A percentile compares a stretch with the other conserved stretches of the same genome.
Conservation (phyloP, 140 eudicot species). For the Senecio squalidus region DNA sequence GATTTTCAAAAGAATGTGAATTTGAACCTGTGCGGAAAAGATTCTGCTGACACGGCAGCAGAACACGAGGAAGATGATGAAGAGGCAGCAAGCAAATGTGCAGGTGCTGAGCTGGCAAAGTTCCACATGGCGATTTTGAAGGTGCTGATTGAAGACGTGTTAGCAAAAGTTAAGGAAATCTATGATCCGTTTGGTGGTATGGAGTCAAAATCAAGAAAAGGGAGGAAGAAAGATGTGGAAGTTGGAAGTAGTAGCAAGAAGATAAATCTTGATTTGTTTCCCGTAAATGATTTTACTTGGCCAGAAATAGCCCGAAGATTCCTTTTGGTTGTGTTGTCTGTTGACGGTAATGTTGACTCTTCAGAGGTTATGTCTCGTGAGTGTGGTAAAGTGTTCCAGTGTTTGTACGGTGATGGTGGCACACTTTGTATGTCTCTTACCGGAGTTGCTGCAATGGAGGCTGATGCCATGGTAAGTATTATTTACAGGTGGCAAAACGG, state of each 20-base stretch:
- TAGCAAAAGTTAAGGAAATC: slow-evolving; percentile 48
- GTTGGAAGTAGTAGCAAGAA: slow-evolving; percentile 37
- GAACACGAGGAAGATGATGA: slow-evolving; percentile 22
- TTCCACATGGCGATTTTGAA: slow-evolving; percentile 58
- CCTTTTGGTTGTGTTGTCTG: slow-evolving; percentile 46
- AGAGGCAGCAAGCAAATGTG: slow-evolving; percentile 38
- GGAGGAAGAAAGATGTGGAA: slow-evolving; percentile 72
- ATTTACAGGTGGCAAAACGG: neutral
- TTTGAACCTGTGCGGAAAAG: slow-evolving; percentile 12
- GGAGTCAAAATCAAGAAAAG: slow-evolving; percentile 66
- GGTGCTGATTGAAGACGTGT: slow-evolving; percentile 54
- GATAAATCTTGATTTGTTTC: slow-evolving; percentile 58
- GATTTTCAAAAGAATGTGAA: slow-evolving; percentile 11
- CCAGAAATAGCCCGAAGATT: slow-evolving; percentile 85
- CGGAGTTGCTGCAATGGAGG: slow-evolving; percentile 90
- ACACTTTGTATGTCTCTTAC: slow-evolving; percentile 79
- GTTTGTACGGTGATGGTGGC: slow-evolving; percentile 94
- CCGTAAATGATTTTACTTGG: slow-evolving; percentile 88
- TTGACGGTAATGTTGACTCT: slow-evolving; percentile 85
- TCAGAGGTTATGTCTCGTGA: slow-evolving; percentile 68
- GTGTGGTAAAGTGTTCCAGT: slow-evolving; percentile 75
- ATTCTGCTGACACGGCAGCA: slow-evolving; percentile 6
- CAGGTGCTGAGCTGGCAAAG: slow-evolving; percentile 56
- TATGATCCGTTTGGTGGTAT: slow-evolving; percentile 65
- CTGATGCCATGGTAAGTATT: slow-evolving; percentile 83